Evolutionary conservation across 768 basidiomycete genomes (phyloP), one percentile per base, ranked within the genome.

Genomic region (Pleurotus platypus): DNA sequence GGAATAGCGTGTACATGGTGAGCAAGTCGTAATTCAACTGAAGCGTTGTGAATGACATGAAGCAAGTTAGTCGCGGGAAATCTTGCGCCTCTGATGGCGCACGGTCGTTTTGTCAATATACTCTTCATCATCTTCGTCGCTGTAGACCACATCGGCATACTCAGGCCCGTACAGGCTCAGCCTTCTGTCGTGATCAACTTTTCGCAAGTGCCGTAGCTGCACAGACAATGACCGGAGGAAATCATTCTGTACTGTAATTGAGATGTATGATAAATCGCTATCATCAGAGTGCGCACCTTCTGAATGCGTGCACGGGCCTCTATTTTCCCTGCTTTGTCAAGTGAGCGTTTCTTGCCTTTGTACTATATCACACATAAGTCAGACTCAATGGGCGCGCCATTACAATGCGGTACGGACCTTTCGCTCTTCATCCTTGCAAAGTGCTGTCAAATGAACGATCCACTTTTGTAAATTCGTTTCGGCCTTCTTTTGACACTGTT

Each of bases 351-450:
- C 63, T 78, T 77, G 62, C 85, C 83, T 53, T 82, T 85, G 63
- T 83, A 81, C 89, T 91, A 55, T 40, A 37, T 42, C 58, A 57
- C 63, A 62, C 30, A 45, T 45, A 39, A 35, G 15, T 43, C 5
- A 51, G 35, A 51, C 16, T 35, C 54, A 48, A 57, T 5, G 59
- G 56, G 40, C 37, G 47, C 58, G 38, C 4, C 7, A 37, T 40
- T 22, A 37, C 47, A 49, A 51, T 60, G 50, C 55, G 20, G 16
- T 5, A 61, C 70, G 50, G 56, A 89, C 89, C 81, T 89, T 90
- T 60, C 80, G 79, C 60, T 86, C 84, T 64, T 92, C 89, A 30
- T 80, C 77, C 65, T 83, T 86, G 18, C 82, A 70, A 43, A 92
- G 68, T 15, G 77, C 72, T 5, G 77, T 72, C 37, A 92, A 68